A percentile compares a stretch with the other conserved stretches of the same genome.
Conservation (phyloP, 306 rosid genomes). For the Inga oerstediana region DNA sequence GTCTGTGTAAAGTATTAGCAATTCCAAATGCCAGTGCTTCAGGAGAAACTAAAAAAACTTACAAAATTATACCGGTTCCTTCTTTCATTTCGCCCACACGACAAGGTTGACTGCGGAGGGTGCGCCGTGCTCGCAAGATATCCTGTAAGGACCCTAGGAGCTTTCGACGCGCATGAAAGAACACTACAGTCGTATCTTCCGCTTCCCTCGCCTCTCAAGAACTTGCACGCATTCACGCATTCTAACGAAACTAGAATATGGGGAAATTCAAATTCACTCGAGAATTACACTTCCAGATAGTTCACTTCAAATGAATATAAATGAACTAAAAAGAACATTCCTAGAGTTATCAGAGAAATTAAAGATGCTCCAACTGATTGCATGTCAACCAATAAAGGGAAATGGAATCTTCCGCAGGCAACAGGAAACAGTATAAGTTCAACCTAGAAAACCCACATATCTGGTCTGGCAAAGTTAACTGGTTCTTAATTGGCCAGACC, state of each 20-base stretch:
- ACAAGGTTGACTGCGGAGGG: conserved; percentile 50
- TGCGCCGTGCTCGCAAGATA: conserved; percentile 92
- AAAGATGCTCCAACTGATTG: conserved; percentile 16
- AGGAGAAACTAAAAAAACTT: conserved; percentile 54
- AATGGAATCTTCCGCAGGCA: not conserved
- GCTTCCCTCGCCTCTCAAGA: conserved; percentile 71
- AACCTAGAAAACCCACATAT: conserved; percentile 24
- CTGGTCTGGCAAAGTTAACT: conserved; percentile 18
- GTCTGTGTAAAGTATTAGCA: not conserved
- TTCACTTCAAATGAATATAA: not conserved
- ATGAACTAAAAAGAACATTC: not conserved
- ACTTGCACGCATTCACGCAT: conserved; percentile 85
- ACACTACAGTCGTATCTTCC: conserved; percentile 82
- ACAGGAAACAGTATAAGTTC: conserved; percentile 10
- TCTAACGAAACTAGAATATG: conserved; percentile 81
- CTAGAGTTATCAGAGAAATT: conserved; percentile 9
- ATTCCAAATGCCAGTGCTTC: conserved; percentile 29
- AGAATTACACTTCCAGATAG: conserved; percentile 38
- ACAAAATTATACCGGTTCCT: conserved; percentile 71
- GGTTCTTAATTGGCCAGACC: not conserved
- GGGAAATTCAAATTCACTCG: conserved; percentile 3
- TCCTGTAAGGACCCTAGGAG: conserved; percentile 92
- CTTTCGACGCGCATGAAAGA: conserved; percentile 90
- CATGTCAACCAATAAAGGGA: conserved; percentile 2
- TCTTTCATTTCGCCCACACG: conserved; percentile 51